Conservation (phyloP, 495 filamentous ascomycete genomes). For the Penicillium herquei region DNA sequence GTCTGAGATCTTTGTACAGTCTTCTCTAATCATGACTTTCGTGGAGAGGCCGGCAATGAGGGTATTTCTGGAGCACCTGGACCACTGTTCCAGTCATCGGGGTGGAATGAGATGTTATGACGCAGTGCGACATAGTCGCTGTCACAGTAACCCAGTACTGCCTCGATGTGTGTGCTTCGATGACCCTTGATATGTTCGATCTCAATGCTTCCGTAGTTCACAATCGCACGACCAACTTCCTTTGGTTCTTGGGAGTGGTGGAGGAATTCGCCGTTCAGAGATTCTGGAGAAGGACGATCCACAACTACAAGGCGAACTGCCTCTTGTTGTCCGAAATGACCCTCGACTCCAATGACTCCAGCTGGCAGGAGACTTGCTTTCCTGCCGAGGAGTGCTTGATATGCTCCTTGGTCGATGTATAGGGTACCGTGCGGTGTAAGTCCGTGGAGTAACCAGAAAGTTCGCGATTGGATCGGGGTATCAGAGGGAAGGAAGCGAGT, state of each 20-base stretch:
- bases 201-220: slow-evolving; percentile 87
- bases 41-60: slow-evolving; percentile 29
- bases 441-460: slow-evolving; percentile 96
- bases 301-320: slow-evolving; percentile 81
- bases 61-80: slow-evolving; percentile 38
- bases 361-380: slow-evolving; percentile 82
- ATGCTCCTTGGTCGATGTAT: slow-evolving; percentile 87
- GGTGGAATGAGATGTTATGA: slow-evolving; percentile 76
- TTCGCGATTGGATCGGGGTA: slow-evolving; percentile 83
- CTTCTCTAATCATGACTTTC: background rate
- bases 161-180: slow-evolving; percentile 75
- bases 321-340: slow-evolving; percentile 87
- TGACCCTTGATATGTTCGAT: slow-evolving; percentile 81
- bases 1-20: background rate
- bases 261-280: slow-evolving; percentile 43
- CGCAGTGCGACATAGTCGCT: slow-evolving; percentile 90
- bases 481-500: slow-evolving; percentile 90
- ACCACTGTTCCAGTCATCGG: slow-evolving; percentile 22
- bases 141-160: slow-evolving; percentile 83
- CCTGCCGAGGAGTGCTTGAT: slow-evolving; percentile 71
- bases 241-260: slow-evolving; percentile 49
- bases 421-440: slow-evolving; percentile 88
- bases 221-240: slow-evolving; percentile 90
- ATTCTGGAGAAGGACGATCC: slow-evolving; percentile 42
- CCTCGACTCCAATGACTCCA: slow-evolving; percentile 85